Evolutionary conservation across 106 monocot species (phyloP), one percentile per base, ranked within the genome.

Genomic region (Apostasia shenzhenica): DNA sequence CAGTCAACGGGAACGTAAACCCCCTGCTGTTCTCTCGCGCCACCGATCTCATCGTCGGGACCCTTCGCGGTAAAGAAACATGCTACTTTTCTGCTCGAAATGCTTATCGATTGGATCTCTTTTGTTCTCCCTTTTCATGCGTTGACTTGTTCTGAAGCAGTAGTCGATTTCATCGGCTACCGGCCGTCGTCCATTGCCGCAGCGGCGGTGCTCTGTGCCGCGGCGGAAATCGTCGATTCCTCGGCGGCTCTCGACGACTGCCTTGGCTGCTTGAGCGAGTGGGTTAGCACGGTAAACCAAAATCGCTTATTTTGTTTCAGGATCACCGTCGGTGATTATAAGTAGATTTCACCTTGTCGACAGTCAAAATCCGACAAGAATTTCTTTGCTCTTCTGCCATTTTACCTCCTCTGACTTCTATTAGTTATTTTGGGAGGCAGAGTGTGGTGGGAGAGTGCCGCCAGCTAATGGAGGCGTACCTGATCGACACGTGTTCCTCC

Each of bases 131-230:
- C 10, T 8, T 61, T 41, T 59, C 40, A 8, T 13, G 56, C 12
- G 55, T 57, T 41, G 2, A n/a, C 26, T 46, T 58, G 26, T 64
- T 65, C 39, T 71, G 38, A 14, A 10, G 6, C 80, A 93, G 93
- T 82, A 38, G 84, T 78, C 67, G 84, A 87, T 59, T 84, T 94
- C 68, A 57, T 82, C 60, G 72, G 41, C 4, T 90, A 67, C 49
- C 78, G 65, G 41, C 86, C 89, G 39, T 89, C 93, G 65, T 75
- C 45, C 63, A 78, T 84, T 37, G 79, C 81, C 4, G 89, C 79
- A 6, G 84, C 92, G 5, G 83, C 88, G 26, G 58, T 92, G 8
- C 62, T 85, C 47, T 74, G 68, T 41, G 76, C 81, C 1, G 74
- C 68, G 40, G 69, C 47, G 12, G 79, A 82, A 44, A 53, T 73